Conservation (phyloP, 1,284 basidiomycete species). For the Leccinum laetum region DNA sequence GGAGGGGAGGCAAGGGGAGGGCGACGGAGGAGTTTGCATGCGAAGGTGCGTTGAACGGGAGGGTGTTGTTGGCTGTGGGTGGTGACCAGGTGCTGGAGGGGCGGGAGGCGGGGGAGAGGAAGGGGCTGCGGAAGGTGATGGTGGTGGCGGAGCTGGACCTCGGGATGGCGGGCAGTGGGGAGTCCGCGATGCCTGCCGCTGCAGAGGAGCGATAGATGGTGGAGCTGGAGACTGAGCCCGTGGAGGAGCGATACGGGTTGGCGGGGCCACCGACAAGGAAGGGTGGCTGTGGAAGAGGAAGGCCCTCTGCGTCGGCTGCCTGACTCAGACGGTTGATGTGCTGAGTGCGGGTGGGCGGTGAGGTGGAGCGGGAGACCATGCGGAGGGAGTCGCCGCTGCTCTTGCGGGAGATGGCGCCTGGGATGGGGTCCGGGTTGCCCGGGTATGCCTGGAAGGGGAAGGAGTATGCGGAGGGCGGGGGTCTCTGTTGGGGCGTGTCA, state of each 20-base stretch:
- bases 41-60: slow-evolving; percentile 33
- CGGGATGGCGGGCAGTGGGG: slow-evolving; percentile 11
- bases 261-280: slow-evolving; percentile 44
- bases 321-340: slow-evolving; percentile 23
- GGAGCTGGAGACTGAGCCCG: slow-evolving; percentile 22
- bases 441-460: slow-evolving; percentile 59
- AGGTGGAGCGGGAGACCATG: slow-evolving; percentile 20
- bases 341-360: slow-evolving; percentile 6
- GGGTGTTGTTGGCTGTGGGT: slow-evolving; percentile 29
- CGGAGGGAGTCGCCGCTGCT: slow-evolving; percentile 37
- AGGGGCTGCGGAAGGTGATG: slow-evolving; percentile 60
- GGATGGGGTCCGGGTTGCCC: slow-evolving; percentile 61
- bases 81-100: slow-evolving; percentile 64
- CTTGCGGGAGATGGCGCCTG: slow-evolving; percentile 35
- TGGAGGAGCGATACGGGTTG: slow-evolving; percentile 39
- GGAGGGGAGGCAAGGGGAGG: slow-evolving; percentile 33
- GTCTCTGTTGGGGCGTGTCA: slow-evolving; percentile 12
- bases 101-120: slow-evolving; percentile 66
- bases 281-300: slow-evolving; percentile 49
- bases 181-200: slow-evolving; percentile 22
- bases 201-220: slow-evolving; percentile 31
- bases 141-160: slow-evolving; percentile 48
- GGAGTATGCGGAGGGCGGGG: slow-evolving; percentile 49
- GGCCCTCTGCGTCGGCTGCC: slow-evolving; percentile 19
- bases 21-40: slow-evolving; percentile 37